phyloP scores from a whole-genome alignment of 192 early-diverging fungal species.

The Backusella psychrophila region DNA sequence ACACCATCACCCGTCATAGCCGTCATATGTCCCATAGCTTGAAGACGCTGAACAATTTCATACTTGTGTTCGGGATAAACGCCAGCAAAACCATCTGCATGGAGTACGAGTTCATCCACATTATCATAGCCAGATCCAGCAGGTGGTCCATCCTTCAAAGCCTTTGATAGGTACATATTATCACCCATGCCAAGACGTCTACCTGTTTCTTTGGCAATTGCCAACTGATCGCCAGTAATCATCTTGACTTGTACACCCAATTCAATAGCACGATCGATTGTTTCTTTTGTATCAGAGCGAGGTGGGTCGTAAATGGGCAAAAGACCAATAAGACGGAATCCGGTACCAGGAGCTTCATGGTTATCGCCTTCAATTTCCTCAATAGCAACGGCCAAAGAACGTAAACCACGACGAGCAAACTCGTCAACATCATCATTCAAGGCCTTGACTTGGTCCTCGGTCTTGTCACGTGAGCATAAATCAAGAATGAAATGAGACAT shows the following conservation, averaged over 20 bases:
- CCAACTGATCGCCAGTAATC: slow-evolving; percentile 92
- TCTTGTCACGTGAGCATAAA: slow-evolving; percentile 70
- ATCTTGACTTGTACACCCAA: slow-evolving; percentile 88
- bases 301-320: slow-evolving; percentile 78
- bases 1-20: slow-evolving; percentile 77
- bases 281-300: slow-evolving; percentile 78
- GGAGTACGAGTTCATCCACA: slow-evolving; percentile 59
- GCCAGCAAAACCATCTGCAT: slow-evolving; percentile 66
- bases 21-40: slow-evolving; percentile 68
- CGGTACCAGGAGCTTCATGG: slow-evolving; percentile 57
- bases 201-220: slow-evolving; percentile 84
- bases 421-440: slow-evolving; percentile 61
- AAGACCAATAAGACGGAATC: slow-evolving; percentile 69
- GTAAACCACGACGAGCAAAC: slow-evolving; percentile 65
- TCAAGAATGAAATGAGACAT: slow-evolving; percentile 74
- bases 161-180: slow-evolving; percentile 67
- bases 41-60: slow-evolving; percentile 67
- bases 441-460: slow-evolving; percentile 48
- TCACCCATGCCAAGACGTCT: slow-evolving; percentile 68
- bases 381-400: slow-evolving; percentile 71
- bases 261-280: slow-evolving; percentile 69
- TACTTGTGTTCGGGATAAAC: slow-evolving; percentile 71
- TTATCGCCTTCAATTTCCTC: slow-evolving; percentile 55
- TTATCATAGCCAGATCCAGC: slow-evolving; percentile 53
- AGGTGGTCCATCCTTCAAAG: slow-evolving; percentile 62